Base-by-base conservation (phyloP, 345 rosid genomes). In the Citrus glauca region DNA sequence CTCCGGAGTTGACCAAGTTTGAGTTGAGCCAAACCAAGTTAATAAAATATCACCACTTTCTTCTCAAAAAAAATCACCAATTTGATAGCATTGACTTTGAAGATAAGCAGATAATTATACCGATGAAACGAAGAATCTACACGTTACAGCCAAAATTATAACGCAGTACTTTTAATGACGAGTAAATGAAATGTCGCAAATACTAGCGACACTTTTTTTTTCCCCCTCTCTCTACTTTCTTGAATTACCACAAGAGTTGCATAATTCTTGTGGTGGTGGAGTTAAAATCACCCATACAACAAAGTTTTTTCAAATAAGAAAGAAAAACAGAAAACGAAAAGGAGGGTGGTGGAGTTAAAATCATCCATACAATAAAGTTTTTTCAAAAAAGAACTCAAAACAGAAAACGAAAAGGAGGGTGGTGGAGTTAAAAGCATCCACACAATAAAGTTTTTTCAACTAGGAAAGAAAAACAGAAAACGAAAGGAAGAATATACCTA, bases 71-170 rank as follows among this genome's bases (percentile, higher is more conserved):
- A 35, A 5, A 19, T 74, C 60, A 64, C 70, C 78, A 19, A 66
- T 25, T 40, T 60, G 16, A 32, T 27, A 69, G 35, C 78, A 27
- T 72, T 81, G 77, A 81, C 78, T 73, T 68, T 42, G 61, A 27
- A 73, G 24, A 27, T 66, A 19, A 59, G 17, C 17, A 65, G 40
- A 50, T 75, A 32, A 66, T 55, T 55, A 33, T 53, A 66, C 32
- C 30, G 32, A 55, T 61, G 50, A 11, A 45, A 13, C 17, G 50
- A 45, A 45, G 5, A 60, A 28, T 64, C 28, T 25, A 19, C 59
- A 7, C 60, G 60, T 27, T 71, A 22, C 35, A 22, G 22, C 35
- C 48, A 71, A 71, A 17, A 24, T 17, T n/a, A 66, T 35, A 9
- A 66, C 14, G 69, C 69, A 19, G n/a, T 9, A 16, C 10, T 24